Evolutionary conservation across 495 filamentous ascomycete genomes (phyloP), one percentile per base, ranked within the genome.

Genomic region (Elasticomyces elasticus): DNA sequence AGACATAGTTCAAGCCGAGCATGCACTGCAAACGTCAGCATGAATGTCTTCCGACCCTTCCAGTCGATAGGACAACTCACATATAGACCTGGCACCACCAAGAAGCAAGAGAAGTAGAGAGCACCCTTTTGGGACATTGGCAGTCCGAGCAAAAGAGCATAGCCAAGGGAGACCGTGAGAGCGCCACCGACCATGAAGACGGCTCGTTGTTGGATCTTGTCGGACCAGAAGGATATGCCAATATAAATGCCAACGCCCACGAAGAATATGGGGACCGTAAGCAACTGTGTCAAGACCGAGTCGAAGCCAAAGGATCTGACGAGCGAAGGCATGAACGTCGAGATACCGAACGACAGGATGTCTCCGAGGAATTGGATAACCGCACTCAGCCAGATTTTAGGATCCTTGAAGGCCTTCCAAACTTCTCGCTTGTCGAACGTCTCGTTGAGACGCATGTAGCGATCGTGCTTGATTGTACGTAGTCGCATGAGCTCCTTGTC

Each of bases 231-330:
- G 42, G 42, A 17, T 10, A 9, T 45, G 10, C n/a, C 42, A 19
- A 45, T 45, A 11, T 19, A 19, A 11, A 25, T 19, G 42, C n/a
- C 42, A 45, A 45, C n/a, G 23, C n/a, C 42, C 10, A 17, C n/a
- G n/a, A 25, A 9, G 42, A 19, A 45, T 9, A 25, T 17, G 9
- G 23, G n/a, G 10, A 45, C 42, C 10, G 42, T 45, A 9, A 45
- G 23, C n/a, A 45, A 19, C 42, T 45, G 42, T 20, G 42, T 19
- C n/a, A 17, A 19, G 10, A 45, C 19, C n/a, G 19, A 45, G 42
- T 19, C 23, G 42, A 45, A 45, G 42, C 42, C 19, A 19, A 45
- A 45, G 42, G 42, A 45, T 45, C 20, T 45, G 9, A 45, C 42
- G 9, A 45, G n/a, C n/a, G 42, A 45, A 10, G 42, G n/a, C 42